Evolutionary conservation across 768 basidiomycete species (phyloP), one percentile per base, ranked within the genome.

Genomic region (Termitomyces sp.): DNA sequence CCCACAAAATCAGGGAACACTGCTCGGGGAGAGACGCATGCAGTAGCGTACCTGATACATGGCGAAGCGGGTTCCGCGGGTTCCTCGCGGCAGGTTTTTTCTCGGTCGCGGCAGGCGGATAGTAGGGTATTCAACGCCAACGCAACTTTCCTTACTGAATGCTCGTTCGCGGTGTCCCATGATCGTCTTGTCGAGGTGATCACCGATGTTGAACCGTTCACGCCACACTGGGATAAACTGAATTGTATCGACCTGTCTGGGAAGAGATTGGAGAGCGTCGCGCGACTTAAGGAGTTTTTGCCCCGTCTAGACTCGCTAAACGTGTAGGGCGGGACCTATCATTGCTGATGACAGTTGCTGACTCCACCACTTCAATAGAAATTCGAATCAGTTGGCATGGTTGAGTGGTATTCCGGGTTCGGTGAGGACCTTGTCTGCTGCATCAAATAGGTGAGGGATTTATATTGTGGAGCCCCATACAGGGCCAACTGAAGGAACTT

Each of bases 81-180:
- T 28, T 71, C 71, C 36, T 71, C 78, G 51, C 76, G 78, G 24
- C 76, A 81, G 16, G 69, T 75, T 4, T 81, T 80, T 62, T 82
- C 84, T 15, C 73, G 76, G 57, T 78, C 81, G 22, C 79, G 76
- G 64, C 77, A 70, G 60, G 67, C n/a, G n/a, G n/a, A n/a, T n/a
- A n/a, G n/a, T n/a, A n/a, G n/a, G n/a, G n/a, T n/a, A n/a, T n/a
- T n/a, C n/a, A n/a, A 81, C 62, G 79, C 69, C 36, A 78, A 82
- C 64, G 79, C 71, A 46, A 83, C 83, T 6, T 83, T 96, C 77
- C 79, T 98, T 64, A 98, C 96, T 12, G 96, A 98, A 70, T 98
- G 96, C 70, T 98, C 96, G 45, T 99, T 99, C 71, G 94, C 86
- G 16, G 88, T 98, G 48, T 84, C 94, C n/a, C 92, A 93, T 68